Base-by-base conservation (phyloP, 2,329 filamentous ascomycete genomes). In the Stachybotrys chartarum region DNA sequence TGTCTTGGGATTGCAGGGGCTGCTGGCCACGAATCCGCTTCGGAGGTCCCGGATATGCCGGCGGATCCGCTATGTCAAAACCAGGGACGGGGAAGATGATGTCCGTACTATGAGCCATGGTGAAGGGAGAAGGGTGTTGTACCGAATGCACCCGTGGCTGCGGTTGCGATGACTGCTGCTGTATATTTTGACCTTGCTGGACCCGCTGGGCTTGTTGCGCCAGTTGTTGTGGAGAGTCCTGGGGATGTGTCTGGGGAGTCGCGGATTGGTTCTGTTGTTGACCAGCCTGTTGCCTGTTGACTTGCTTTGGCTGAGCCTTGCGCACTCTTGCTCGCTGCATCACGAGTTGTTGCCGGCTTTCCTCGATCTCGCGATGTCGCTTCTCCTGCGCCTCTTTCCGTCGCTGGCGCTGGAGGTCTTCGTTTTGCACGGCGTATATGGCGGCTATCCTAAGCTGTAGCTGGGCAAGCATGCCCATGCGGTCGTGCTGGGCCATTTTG, bases 391-490 rank as follows among this genome's bases (percentile, higher is more conserved):
- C 66, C 8, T 74, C 71, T 51, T 70, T 68, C 17, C 74, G 66
- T 53, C 66, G 64, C 52, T 73, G 70, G 11, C 74, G 68, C 58
- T 76, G 74, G 51, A 70, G 57, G 46, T 75, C 74, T 57, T 76
- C 74, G 57, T 75, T 76, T 51, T 76, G 73, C 2, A 76, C 66
- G 11, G 73, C 73, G 53, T 75, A 76, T 12, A 76, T 73, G 49
- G 74, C 74, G 7, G 74, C 74, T 24, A 76, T 68, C 14, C 73
- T 65, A 12, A 76, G 65, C 55, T 76, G 74, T 17, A 76, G 58
- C 55, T 73, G 71, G 6, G 74, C 70, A 1, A 76, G 63, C 10
- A 67, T 66, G 17, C 68, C 68, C 3, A 75, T 56, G 6, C 74
- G 70, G 8, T 76, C 72, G 1, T 70, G 63, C 44, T 72, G 71